Evolutionary conservation across 2,329 filamentous ascomycete genomes (phyloP), one percentile per base, ranked within the genome.

Genomic region (Claviceps monticola): DNA sequence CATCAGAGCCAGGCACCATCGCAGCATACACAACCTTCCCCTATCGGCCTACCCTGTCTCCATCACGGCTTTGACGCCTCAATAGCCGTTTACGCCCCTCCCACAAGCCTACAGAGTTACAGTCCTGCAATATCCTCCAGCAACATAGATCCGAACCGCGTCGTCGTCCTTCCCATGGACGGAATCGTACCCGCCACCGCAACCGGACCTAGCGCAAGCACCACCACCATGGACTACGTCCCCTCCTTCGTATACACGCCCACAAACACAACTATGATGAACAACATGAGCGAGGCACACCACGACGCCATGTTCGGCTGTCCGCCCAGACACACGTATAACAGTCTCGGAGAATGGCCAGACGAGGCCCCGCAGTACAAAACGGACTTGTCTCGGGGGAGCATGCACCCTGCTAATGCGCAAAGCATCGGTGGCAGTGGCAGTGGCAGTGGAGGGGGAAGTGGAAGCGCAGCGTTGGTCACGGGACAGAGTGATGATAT

Each of bases 221-320:
- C 46, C n/a, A 21, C 36, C 29, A 9, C 29, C 16, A 41, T 37
- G 34, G 26, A 47, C 4, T 57, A 56, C 14, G 46, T 39, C 17
- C 64, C 66, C 44, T 34, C 41, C 2, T 74, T 73, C 55, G 68
- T 62, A 56, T 75, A 64, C 46, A 64, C 59, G 26, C 62, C 63
- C 13, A 48, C 42, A 21, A 46, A 11, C 45, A 21, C 47, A 34
- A 11, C 21, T 8, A 43, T 6, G 4, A 49, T 17, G 17, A n/a
- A 5, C 41, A 19, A 34, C 13, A 23, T 23, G 3, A 21, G 63
- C 2, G 38, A n/a, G 17, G 1, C 19, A n/a, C 8, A 43, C 9
- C 81, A 74, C 58, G 78, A 82, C 55, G 74, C 77, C 11, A 81
- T 82, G 76, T 82, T 83, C 58, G 75, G 76, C 13, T 71, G 71